Evolutionary conservation across 2,329 filamentous ascomycete genomes (phyloP), one percentile per base, ranked within the genome.

Genomic region (Anthostomella pinea): DNA sequence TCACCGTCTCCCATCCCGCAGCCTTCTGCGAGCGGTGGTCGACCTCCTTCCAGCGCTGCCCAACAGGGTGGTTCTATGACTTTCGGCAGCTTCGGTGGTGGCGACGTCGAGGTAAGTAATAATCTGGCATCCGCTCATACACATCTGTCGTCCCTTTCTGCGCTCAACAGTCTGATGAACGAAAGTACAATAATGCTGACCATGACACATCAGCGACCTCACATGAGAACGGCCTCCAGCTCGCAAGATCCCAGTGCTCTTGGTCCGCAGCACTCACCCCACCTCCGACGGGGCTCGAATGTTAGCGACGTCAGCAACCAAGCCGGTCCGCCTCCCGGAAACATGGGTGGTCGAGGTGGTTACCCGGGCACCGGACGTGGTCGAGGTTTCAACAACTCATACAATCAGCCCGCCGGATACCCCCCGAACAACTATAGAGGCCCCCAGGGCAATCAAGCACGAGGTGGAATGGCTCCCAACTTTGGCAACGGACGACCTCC

Each of bases 1-100:
- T 96, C 91, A 29, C 93, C 93, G 4, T 91, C 87, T 26, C 93
- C 93, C 4, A 97, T 97, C 53, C 91, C 93, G 20, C 87, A 91
- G 64, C 87, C 89, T 33, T 79, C 84, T 36, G 82, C 83, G 21
- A 86, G 83, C 56, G 93, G 89, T 57, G 88, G 89, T 52, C 87
- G 88, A 56, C 90, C 90, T 52, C 88, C 89, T 28, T 84, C 87
- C 21, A 78, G 77, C 47, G 75, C 83, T 51, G 43, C 52, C 13
- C 81, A 81, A 48, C 80, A 84, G 51, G 77, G 77, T 36, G 63
- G 64, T 30, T 83, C 80, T 56, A 81, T 83, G 63, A 78, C 87
- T 34, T 96, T 95, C 70, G 90, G 90, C 49, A 90, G 85, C 66
- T 83, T 91, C 51, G 80, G 77, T 53, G 82, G 81, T 53, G 82